A percentile compares a stretch with the other conserved stretches of the same genome.
Evolutionary conservation across 208 protist genomes (phyloP).

Genomic region (Leishmania mexicana): DNA sequence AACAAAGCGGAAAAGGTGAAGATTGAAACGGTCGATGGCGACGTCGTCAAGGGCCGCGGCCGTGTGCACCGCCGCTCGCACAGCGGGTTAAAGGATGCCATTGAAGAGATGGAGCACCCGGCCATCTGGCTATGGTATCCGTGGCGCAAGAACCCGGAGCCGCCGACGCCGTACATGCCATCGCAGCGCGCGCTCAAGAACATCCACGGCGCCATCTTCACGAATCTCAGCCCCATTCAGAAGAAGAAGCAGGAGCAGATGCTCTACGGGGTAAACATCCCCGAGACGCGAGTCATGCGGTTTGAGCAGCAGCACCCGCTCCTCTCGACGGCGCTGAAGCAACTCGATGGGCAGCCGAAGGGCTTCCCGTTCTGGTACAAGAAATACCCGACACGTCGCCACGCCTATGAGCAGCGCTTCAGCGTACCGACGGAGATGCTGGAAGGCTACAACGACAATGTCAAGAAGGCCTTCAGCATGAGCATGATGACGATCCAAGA

Average conservation of each 20-base stretch:
- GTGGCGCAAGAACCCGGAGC: slow-evolving; percentile 92
- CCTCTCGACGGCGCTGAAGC: slow-evolving; percentile 71
- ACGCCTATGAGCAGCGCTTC: slow-evolving; percentile 91
- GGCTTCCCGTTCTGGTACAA: slow-evolving; percentile 94
- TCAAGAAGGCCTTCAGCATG: slow-evolving; percentile 78
- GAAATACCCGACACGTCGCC: slow-evolving; percentile 91
- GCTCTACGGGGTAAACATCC: slow-evolving; percentile 89
- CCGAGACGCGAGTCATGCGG: slow-evolving; percentile 70
- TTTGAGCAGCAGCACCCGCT: slow-evolving; percentile 88
- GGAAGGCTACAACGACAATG: slow-evolving; percentile 81
- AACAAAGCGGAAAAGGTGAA: slow-evolving; percentile 79
- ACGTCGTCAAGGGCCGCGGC: slow-evolving; percentile 84
- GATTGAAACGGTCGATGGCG: slow-evolving; percentile 78
- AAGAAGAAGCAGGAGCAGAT: slow-evolving; percentile 92
- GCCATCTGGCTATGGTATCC: slow-evolving; percentile 94
- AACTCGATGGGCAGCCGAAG: slow-evolving; percentile 81
- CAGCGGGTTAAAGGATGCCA: slow-evolving; percentile 81
- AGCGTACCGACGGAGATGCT: slow-evolving; percentile 91
- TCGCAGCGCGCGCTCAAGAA: slow-evolving; percentile 90
- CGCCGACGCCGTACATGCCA: slow-evolving; percentile 88
- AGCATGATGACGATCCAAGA: slow-evolving; percentile 89
- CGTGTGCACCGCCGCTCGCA: slow-evolving; percentile 80
- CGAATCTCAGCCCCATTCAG: slow-evolving; percentile 79
- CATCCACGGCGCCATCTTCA: slow-evolving; percentile 86
- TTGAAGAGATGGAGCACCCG: slow-evolving; percentile 89